Percentiles rank a stretch among this genome's conserved stretches.
These are phyloP conservation scores for Lachnellula subtilissima DNA, from an alignment of 2,329 filamentous ascomycete species.

Conservation along the genomic window DNA sequence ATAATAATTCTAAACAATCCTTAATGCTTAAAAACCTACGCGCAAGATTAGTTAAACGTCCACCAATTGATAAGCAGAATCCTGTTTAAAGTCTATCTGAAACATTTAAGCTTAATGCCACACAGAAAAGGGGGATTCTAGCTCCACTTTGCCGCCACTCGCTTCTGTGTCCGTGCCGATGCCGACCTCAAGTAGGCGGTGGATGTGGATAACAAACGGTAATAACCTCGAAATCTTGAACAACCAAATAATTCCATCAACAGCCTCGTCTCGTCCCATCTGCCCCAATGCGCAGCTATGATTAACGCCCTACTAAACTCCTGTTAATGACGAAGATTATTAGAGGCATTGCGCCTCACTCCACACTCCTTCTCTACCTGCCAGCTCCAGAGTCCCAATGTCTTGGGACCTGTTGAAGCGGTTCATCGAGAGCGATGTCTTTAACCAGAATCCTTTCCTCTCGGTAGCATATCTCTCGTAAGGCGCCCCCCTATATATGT, in stretches of 20 bases:
- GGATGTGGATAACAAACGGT: not conserved
- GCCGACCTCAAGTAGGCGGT: not conserved
- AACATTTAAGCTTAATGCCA: not conserved
- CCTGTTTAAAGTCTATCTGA: not conserved
- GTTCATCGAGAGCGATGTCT: slow-evolving; percentile 91
- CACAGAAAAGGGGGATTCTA: not conserved
- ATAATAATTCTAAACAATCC: too few relatives aligned
- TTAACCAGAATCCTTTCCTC: slow-evolving; percentile 85
- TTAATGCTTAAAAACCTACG: not conserved
- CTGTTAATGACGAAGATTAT: slow-evolving; percentile 31
- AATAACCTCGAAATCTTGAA: not conserved
- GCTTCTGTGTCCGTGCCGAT: not conserved
- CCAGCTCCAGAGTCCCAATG: slow-evolving; percentile 39
- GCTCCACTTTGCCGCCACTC: not conserved
- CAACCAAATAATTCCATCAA: not conserved
- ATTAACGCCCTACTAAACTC: slow-evolving; percentile 9
- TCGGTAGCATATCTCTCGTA: slow-evolving; percentile 85
- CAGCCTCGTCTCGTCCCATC: not conserved
- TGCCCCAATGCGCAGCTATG: slow-evolving; percentile 21
- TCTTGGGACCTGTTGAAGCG: slow-evolving; percentile 85
- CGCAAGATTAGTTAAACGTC: not conserved
- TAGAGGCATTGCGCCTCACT: slow-evolving; percentile 32
- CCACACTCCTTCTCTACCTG: slow-evolving; percentile 11
- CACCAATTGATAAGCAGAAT: not conserved
- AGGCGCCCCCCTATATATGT: slow-evolving; percentile 19